A percentile compares a stretch with the other conserved stretches of the same genome.
Evolutionary conservation across 2,329 filamentous ascomycete genomes (phyloP).

Genomic region (Phaeosphaeriaceae sp.): DNA sequence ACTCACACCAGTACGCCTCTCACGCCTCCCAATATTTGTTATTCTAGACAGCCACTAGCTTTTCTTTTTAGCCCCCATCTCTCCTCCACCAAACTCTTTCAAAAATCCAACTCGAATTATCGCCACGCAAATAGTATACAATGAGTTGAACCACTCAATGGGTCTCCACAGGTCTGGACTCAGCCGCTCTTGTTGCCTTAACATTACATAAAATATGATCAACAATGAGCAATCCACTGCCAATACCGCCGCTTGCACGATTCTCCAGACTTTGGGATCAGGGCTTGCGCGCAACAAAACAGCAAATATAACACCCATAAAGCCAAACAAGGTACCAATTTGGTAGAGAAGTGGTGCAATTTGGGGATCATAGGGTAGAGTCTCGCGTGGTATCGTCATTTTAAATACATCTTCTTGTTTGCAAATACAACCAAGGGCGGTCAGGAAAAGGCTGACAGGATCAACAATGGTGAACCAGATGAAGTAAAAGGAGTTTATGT

Average conservation of each 20-base stretch:
- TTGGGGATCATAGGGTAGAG: slow-evolving; percentile 1
- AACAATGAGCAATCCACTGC: slow-evolving; percentile 11
- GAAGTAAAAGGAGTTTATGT: slow-evolving; percentile 14
- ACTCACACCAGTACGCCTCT: background rate
- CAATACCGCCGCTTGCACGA: slow-evolving; percentile 14
- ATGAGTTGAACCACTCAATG: slow-evolving; percentile 8
- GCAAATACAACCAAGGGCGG: slow-evolving; percentile 12
- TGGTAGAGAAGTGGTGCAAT: slow-evolving; percentile 12
- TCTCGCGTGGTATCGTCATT: background rate
- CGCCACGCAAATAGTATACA: slow-evolving; percentile 14
- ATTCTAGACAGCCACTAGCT: background rate
- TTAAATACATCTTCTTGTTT: slow-evolving; percentile 4
- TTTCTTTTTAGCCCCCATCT: background rate
- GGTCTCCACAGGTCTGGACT: slow-evolving; percentile 5
- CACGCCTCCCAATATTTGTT: no score
- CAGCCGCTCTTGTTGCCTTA: slow-evolving; percentile 2
- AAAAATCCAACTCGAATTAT: slow-evolving; percentile 10
- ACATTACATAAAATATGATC: background rate
- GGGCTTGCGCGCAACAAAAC: slow-evolving; percentile 10
- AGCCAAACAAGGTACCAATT: slow-evolving; percentile 9
- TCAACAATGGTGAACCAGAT: slow-evolving; percentile 20
- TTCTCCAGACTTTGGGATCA: slow-evolving; percentile 14
- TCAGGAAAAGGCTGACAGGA: slow-evolving; percentile 14
- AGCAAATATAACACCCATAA: slow-evolving; percentile 11
- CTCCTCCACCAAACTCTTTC: slow-evolving; percentile 4